Evolutionary conservation across 2,329 filamentous ascomycete species (phyloP).

Genomic region (Phialocephala subalpina): DNA sequence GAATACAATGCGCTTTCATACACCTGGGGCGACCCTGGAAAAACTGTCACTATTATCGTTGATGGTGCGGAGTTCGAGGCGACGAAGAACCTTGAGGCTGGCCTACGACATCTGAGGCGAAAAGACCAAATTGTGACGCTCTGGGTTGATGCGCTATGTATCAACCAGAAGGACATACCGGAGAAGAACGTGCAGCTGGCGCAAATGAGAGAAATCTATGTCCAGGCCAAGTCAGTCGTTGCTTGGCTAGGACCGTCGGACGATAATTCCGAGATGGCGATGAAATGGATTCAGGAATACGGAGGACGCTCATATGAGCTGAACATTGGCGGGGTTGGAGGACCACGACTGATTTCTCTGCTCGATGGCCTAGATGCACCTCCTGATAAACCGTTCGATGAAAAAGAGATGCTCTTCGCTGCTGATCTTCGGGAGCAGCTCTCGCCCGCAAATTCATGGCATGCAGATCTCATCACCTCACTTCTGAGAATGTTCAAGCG

Average conservation of each 20-base stretch:
- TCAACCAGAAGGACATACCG: conserved; percentile 37
- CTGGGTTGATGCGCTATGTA: conserved; percentile 44
- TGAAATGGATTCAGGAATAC: conserved; percentile 27
- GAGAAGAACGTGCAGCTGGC: conserved; percentile 39
- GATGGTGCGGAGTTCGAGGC: conserved; percentile 16
- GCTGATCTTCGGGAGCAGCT: conserved; percentile 20
- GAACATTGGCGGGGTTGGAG: conserved; percentile 18
- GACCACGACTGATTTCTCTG: conserved; percentile 16
- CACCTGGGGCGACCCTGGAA: conserved; percentile 16
- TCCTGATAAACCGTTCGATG: conserved; percentile 11
- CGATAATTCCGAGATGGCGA: conserved; percentile 20
- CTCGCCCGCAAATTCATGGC: conserved; percentile 21
- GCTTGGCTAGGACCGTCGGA: conserved; percentile 41
- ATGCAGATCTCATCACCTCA: conserved; percentile 22
- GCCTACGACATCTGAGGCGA: conserved; percentile 27
- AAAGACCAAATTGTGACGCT: conserved; percentile 24
- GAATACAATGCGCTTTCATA: conserved; percentile 19
- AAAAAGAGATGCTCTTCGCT: conserved; percentile 16
- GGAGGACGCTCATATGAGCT: conserved; percentile 17
- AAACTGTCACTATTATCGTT: conserved; percentile 2
- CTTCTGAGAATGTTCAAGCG: conserved; percentile 20
- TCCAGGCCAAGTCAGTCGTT: conserved; percentile 33
- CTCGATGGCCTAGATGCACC: conserved; percentile 17
- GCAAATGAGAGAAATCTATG: conserved; percentile 43
- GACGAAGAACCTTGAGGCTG: conserved; percentile 27